Percentiles rank a stretch among this genome's conserved stretches.
Conservation (phyloP, 2,329 filamentous ascomycete species). For the Alternaria angustiovoidea region DNA sequence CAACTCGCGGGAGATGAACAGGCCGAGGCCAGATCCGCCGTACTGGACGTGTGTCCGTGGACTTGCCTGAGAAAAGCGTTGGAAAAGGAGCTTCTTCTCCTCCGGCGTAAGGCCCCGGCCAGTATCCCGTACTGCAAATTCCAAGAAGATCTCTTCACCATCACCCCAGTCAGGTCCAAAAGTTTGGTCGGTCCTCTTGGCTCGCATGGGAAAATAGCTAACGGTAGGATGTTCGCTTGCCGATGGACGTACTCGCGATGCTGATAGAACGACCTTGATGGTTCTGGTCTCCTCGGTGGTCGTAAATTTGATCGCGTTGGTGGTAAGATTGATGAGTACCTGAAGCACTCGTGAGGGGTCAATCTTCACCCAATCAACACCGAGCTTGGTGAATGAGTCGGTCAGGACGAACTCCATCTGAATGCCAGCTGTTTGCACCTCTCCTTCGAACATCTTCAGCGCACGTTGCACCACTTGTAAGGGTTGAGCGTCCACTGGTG, state of each 20-base stretch:
- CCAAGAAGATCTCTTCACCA: conserved; percentile 71
- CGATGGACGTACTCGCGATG: conserved; percentile 64
- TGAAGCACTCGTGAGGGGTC: conserved; percentile 80
- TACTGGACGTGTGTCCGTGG: conserved; percentile 80
- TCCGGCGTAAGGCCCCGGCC: conserved; percentile 75
- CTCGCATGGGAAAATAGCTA: conserved; percentile 68
- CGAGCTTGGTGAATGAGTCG: conserved; percentile 65
- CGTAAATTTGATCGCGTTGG: conserved; percentile 85
- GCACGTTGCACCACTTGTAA: conserved; percentile 71
- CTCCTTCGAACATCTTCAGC: conserved; percentile 80
- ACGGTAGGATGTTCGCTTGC: conserved; percentile 57
- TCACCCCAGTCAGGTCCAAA: conserved; percentile 72
- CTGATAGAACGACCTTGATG: conserved; percentile 72
- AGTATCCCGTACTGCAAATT: conserved; percentile 79
- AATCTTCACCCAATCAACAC: conserved; percentile 72
- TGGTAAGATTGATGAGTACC: conserved; percentile 76
- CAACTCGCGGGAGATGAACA: conserved; percentile 81
- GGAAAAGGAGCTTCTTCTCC: conserved; percentile 78
- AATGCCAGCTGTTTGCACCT: conserved; percentile 74
- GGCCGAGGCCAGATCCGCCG: conserved; percentile 78
- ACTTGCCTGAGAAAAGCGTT: conserved; percentile 80
- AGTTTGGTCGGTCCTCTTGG: conserved; percentile 57
- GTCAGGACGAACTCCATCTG: conserved; percentile 70
- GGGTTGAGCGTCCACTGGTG: conserved; percentile 73
- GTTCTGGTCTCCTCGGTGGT: conserved; percentile 67